These are phyloP conservation scores for Penicillium corylophilum DNA, from an alignment of 2,329 filamentous ascomycete genomes.

Conservation along the genomic window DNA sequence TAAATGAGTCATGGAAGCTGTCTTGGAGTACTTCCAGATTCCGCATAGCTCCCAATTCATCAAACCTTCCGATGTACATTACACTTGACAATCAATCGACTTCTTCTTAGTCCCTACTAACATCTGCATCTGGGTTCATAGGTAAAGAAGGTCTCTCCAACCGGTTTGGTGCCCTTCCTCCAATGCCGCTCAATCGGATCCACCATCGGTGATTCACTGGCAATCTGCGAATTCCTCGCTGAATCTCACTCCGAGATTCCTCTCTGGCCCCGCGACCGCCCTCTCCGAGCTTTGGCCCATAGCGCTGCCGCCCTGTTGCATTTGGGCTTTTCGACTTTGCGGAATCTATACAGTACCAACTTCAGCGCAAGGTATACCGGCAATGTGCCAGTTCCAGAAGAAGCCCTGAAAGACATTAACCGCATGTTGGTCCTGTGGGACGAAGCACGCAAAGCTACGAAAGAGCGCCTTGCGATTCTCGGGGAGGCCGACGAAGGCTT, in stretches of 20 bases:
- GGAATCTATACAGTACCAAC: slow-evolving; percentile 28
- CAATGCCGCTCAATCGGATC: slow-evolving; percentile 23
- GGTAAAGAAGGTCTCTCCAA: slow-evolving; percentile 26
- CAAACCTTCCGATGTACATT: slow-evolving; percentile 25
- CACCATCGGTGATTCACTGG: slow-evolving; percentile 31
- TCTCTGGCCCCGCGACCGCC: slow-evolving; percentile 34
- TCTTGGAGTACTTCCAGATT: slow-evolving; percentile 38
- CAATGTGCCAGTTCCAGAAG: slow-evolving; percentile 28
- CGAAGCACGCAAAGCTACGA: slow-evolving; percentile 23
- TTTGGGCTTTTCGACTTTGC: slow-evolving; percentile 30
- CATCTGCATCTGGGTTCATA: slow-evolving; percentile 3
- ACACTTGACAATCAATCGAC: not conserved
- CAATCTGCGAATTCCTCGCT: slow-evolving; percentile 37
- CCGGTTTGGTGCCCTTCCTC: slow-evolving; percentile 32
- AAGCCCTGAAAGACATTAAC: slow-evolving; percentile 25
- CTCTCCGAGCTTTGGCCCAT: slow-evolving; percentile 33
- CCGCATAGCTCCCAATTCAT: slow-evolving; percentile 26
- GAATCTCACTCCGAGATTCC: slow-evolving; percentile 29
- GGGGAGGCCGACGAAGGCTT: slow-evolving; percentile 34
- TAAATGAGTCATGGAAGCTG: slow-evolving; percentile 20
- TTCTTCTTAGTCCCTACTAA: not conserved
- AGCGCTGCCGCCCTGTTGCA: slow-evolving; percentile 37
- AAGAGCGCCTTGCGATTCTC: slow-evolving; percentile 21
- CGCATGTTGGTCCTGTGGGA: slow-evolving; percentile 31
- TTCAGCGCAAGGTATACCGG: slow-evolving; percentile 33